Conservation (phyloP, 2,329 filamentous ascomycete genomes). For the Lecanicillium sp. region DNA sequence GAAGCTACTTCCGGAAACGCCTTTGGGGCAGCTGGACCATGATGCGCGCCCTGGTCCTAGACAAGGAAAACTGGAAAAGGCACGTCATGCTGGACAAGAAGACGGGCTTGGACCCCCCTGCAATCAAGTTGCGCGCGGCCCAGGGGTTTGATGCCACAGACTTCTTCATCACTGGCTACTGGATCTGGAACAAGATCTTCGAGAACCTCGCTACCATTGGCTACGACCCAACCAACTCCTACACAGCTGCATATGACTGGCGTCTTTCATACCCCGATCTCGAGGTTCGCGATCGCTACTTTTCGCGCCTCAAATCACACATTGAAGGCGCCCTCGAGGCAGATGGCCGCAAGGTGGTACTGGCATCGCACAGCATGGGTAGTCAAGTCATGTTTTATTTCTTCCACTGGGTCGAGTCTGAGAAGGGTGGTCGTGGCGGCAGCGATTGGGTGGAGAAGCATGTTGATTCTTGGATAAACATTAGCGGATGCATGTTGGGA, state of each 20-base stretch:
- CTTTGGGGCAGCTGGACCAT: constrained; percentile 98
- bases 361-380: constrained; percentile 96
- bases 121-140: constrained; percentile 82
- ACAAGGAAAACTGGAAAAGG: constrained; percentile 89
- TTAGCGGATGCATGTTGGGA: constrained; percentile 95
- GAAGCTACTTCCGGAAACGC: constrained; percentile 87
- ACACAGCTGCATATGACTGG: constrained; percentile 78
- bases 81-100: constrained; percentile 95
- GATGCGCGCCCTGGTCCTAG: constrained; percentile 90
- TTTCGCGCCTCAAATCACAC: constrained; percentile 79
- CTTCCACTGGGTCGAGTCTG: constrained; percentile 71
- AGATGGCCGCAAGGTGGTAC: constrained; percentile 68
- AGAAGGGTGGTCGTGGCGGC: constrained; percentile 72
- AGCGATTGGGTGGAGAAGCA: constrained; percentile 83
- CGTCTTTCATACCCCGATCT: constrained; percentile 83
- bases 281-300: constrained; percentile 87
- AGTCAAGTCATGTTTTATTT: constrained; percentile 88
- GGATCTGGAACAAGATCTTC: constrained; percentile 99
- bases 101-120: constrained; percentile 84
- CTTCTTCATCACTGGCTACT: constrained; percentile 87
- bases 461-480: constrained; percentile 95
- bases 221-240: constrained; percentile 77
- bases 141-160: constrained; percentile 97
- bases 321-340: constrained; percentile 77
- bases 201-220: constrained; percentile 94